These are phyloP conservation scores for Lecanicillium sp. DNA, from an alignment of 2,329 filamentous ascomycete genomes.

Conservation along the genomic window DNA sequence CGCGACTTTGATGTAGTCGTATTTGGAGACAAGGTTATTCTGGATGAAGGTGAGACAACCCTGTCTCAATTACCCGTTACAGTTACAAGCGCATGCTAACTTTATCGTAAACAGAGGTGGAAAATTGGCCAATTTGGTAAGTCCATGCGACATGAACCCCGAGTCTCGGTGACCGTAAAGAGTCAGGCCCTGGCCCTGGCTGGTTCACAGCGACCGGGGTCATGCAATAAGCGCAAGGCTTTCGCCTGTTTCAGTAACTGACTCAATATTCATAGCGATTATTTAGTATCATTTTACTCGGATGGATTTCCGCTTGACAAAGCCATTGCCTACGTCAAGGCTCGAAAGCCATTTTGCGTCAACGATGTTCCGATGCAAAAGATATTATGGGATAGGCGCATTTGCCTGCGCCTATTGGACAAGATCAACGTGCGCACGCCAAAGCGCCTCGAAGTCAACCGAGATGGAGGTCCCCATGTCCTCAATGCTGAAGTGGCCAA, in stretches of 20 bases:
- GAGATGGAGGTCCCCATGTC: slow-evolving; percentile 79
- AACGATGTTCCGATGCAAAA: slow-evolving; percentile 98
- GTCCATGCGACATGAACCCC: slow-evolving; percentile 16
- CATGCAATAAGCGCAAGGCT: neutral
- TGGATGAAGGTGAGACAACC: slow-evolving; percentile 66
- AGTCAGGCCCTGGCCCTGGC: slow-evolving; percentile 21
- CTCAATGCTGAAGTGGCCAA: slow-evolving; percentile 72
- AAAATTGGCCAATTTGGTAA: slow-evolving; percentile 89
- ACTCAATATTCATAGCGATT: slow-evolving; percentile 52
- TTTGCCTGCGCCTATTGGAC: slow-evolving; percentile 83
- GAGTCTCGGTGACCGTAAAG: slow-evolving; percentile 23
- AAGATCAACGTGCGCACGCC: slow-evolving; percentile 86
- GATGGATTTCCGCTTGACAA: slow-evolving; percentile 96
- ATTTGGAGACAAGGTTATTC: slow-evolving; percentile 96
- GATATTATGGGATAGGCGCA: slow-evolving; percentile 86
- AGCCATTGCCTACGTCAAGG: slow-evolving; percentile 87
- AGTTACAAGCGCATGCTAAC: neutral
- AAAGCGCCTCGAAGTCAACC: slow-evolving; percentile 78
- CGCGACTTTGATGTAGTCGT: slow-evolving; percentile 94
- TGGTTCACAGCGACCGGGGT: slow-evolving; percentile 5
- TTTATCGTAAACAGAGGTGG: slow-evolving; percentile 50
- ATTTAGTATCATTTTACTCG: slow-evolving; percentile 95
- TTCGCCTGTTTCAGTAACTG: slow-evolving; percentile 11
- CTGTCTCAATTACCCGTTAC: neutral
- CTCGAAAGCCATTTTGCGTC: slow-evolving; percentile 92